Conservation (phyloP, 2,329 filamentous ascomycete genomes). For the Penicillium brevicompactum region DNA sequence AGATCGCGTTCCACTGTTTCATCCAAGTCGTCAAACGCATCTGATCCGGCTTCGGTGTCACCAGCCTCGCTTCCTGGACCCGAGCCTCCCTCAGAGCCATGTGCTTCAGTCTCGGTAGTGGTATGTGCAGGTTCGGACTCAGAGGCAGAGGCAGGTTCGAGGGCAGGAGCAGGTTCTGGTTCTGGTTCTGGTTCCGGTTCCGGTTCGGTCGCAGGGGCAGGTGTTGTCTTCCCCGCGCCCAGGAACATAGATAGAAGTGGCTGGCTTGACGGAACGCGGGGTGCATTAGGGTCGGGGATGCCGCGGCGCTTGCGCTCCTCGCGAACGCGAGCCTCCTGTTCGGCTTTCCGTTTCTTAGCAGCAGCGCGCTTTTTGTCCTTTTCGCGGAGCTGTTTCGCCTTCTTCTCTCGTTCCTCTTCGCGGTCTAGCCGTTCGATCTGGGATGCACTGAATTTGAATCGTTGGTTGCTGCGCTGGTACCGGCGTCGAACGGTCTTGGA, state of each 20-base stretch:
- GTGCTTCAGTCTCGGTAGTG: slow-evolving; percentile 1
- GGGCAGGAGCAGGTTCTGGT: too few species aligned
- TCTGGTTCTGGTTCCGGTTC: too few species aligned
- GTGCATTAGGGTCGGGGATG: slow-evolving; percentile 33
- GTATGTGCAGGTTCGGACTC: background rate
- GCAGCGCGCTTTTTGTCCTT: slow-evolving; percentile 36
- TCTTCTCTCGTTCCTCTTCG: slow-evolving; percentile 43
- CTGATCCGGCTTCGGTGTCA: slow-evolving; percentile 26
- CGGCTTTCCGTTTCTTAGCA: slow-evolving; percentile 39
- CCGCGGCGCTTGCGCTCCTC: slow-evolving; percentile 37
- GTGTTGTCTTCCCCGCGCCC: slow-evolving; percentile 15
- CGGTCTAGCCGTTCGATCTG: slow-evolving; percentile 43
- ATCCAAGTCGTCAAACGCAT: slow-evolving; percentile 25
- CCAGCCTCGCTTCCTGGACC: slow-evolving; percentile 14
- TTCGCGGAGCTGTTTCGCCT: slow-evolving; percentile 42
- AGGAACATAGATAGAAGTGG: slow-evolving; percentile 38
- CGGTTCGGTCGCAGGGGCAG: background rate
- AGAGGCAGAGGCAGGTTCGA: background rate
- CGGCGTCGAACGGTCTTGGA: slow-evolving; percentile 41
- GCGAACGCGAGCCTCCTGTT: slow-evolving; percentile 37
- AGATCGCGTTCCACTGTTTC: slow-evolving; percentile 19
- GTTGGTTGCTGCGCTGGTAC: slow-evolving; percentile 42
- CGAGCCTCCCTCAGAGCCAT: slow-evolving; percentile 7
- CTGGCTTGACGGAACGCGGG: slow-evolving; percentile 38
- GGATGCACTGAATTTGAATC: slow-evolving; percentile 36